Evolutionary conservation across 768 basidiomycete genomes (phyloP).

Genomic region (Agaricus blazei): DNA sequence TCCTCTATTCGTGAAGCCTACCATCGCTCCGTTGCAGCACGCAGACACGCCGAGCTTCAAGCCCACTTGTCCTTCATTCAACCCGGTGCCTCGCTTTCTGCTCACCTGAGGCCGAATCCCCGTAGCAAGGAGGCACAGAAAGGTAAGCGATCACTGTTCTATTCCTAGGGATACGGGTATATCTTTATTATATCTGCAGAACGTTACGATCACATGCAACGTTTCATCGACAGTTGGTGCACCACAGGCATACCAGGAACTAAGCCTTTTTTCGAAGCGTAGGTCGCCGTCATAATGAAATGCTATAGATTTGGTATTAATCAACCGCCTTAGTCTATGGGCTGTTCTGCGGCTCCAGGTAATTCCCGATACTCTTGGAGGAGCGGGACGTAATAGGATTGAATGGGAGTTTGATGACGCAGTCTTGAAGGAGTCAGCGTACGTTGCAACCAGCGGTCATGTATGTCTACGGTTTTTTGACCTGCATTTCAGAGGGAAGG

Average conservation of each 20-base stretch:
- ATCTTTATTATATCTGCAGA: slow-evolving; percentile 30
- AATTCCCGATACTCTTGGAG: slow-evolving; percentile 75
- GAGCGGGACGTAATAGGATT: slow-evolving; percentile 66
- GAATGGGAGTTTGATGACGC: slow-evolving; percentile 95
- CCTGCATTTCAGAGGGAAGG: slow-evolving; percentile 63
- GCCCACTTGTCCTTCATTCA: slow-evolving; percentile 77
- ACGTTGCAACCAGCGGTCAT: slow-evolving; percentile 31
- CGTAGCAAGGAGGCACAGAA: slow-evolving; percentile 58
- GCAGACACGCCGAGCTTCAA: slow-evolving; percentile 79
- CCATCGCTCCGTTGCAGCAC: slow-evolving; percentile 73
- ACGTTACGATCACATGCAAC: slow-evolving; percentile 67
- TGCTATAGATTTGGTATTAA: slow-evolving; percentile 1
- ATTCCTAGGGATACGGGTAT: background rate
- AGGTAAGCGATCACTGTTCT: slow-evolving; percentile 30
- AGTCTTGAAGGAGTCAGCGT: slow-evolving; percentile 92
- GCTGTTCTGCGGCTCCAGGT: slow-evolving; percentile 77
- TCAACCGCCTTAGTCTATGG: slow-evolving; percentile 45
- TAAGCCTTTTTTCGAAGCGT: slow-evolving; percentile 78
- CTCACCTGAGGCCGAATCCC: slow-evolving; percentile 67
- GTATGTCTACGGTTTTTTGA: slow-evolving; percentile 14
- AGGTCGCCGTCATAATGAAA: slow-evolving; percentile 19
- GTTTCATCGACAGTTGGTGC: slow-evolving; percentile 81
- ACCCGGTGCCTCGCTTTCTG: slow-evolving; percentile 75
- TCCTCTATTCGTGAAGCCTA: slow-evolving; percentile 82
- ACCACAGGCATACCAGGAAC: slow-evolving; percentile 85